Evolutionary conservation across 305 asterid species (phyloP).

Genomic region (Fraxinus greggii): DNA sequence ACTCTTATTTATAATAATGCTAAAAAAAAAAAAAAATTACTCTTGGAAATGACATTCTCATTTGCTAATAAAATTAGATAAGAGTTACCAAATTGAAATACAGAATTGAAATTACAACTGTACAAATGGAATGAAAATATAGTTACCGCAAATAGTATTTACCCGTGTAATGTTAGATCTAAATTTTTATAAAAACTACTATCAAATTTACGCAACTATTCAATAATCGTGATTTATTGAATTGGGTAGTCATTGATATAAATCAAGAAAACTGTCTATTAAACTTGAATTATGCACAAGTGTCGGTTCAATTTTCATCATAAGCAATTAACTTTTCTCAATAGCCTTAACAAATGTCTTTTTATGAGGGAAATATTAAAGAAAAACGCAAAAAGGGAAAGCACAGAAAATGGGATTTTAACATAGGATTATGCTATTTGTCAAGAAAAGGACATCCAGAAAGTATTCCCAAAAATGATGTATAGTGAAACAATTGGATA

Average conservation of each 20-base stretch:
- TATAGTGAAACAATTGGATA: no score
- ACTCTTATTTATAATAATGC: not conserved
- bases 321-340: no score
- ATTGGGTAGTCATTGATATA: not conserved
- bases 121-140: no score
- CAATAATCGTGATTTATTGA: not conserved
- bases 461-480: no score
- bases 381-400: not conserved
- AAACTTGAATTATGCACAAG: not conserved
- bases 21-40: not conserved
- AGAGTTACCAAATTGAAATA: not conserved
- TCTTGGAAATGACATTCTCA: not conserved
- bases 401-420: not conserved
- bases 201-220: not conserved
- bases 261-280: not conserved
- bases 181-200: no score
- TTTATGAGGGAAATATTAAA: not conserved
- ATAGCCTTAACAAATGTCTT: not conserved
- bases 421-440: not conserved
- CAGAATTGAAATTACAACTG: no score
- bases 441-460: no score
- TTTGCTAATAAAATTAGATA: not conserved
- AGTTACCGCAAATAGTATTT: no score
- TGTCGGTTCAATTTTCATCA: not conserved
- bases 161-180: not conserved